Evolutionary conservation across 352 stramenopile genomes (phyloP).

Genomic region (Phytophthora chlamydospora): DNA sequence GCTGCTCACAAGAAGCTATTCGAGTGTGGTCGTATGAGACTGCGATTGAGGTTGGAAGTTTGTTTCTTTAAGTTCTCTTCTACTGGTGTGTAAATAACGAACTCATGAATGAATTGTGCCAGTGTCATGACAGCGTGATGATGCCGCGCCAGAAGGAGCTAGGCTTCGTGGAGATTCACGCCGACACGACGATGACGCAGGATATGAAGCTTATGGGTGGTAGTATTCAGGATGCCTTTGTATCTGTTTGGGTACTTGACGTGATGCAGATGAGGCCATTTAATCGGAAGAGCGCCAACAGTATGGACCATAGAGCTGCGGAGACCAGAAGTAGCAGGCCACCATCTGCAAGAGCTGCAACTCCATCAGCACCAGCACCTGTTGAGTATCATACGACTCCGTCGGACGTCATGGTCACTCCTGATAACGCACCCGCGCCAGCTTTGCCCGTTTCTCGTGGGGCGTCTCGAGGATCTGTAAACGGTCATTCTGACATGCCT

Average conservation of each 20-base stretch:
- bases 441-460: conserved; percentile 5
- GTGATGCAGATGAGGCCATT: conserved; percentile 78
- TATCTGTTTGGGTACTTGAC: conserved; percentile 83
- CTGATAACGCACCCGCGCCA: not conserved
- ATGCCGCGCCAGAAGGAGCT: conserved; percentile 65
- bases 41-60: conserved; percentile 78
- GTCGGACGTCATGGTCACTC: not conserved
- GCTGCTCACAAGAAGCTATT: conserved; percentile 76
- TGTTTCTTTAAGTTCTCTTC: conserved; percentile 3
- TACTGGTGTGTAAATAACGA: not conserved
- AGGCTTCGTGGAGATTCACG: conserved; percentile 57
- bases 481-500: conserved; percentile 1
- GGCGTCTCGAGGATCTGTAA: not conserved
- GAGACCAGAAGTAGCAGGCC: conserved; percentile 18
- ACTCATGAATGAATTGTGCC: conserved; percentile 7
- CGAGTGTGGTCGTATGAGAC: conserved; percentile 88
- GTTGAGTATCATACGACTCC: not conserved
- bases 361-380: conserved; percentile 1
- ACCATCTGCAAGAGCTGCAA: conserved; percentile 23
- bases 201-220: conserved; percentile 86
- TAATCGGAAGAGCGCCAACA: conserved; percentile 32
- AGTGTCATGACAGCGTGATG: conserved; percentile 81
- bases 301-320: conserved; percentile 11
- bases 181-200: conserved; percentile 78
- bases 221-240: conserved; percentile 82